Base-by-base conservation (phyloP, 2,329 filamentous ascomycete genomes). In the Fusarium nematophilum region DNA sequence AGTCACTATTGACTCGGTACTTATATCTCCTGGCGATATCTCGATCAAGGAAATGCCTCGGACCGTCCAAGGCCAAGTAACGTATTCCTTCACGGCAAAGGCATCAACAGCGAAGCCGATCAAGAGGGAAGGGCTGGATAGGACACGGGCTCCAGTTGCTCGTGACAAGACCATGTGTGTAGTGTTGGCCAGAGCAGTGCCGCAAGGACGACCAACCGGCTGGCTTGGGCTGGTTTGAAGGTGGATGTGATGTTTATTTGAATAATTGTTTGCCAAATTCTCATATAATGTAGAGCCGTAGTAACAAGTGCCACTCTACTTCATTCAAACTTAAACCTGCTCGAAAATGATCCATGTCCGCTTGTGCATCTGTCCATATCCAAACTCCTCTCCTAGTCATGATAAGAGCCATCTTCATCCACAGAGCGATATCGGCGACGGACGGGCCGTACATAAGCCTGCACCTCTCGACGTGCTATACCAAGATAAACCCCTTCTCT, bases 91-190 rank as follows among this genome's bases (percentile, higher is more conserved):
- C 21, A 29, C 34, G 23, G 14, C 10, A 2, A 30, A 46, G 8
- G 3, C 34, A 4, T 14, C 3, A 4, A 31, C 36, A 9, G 13
- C 33, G 13, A 47, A 43, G n/a, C 55, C 45, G 3, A 29, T 50
- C 3, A 37, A 55, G 7, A 33, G 44, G 15, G 23, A 33, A 8
- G 55, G 29, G 14, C 9, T 39, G 8, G 55, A 55, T 6, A 11
- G 9, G 15, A 55, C 45, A 10, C 4, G 36, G 9, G 51, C 40
- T 6, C 51, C 45, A 2, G 44, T 55, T 4, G 39, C 51, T 30
- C 51, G 51, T 29, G 51, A 55, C 21, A 45, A 50, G 36, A 55
- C 40, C 4, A 58, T 58, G 45, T 30, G 17, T 27, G 51, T 55
- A 5, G 13, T 58, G 11, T 14, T 58, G 11, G 44, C 49, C 5